Evolutionary conservation across 2,329 filamentous ascomycete genomes (phyloP).

Genomic region (Monilinia fructigena): DNA sequence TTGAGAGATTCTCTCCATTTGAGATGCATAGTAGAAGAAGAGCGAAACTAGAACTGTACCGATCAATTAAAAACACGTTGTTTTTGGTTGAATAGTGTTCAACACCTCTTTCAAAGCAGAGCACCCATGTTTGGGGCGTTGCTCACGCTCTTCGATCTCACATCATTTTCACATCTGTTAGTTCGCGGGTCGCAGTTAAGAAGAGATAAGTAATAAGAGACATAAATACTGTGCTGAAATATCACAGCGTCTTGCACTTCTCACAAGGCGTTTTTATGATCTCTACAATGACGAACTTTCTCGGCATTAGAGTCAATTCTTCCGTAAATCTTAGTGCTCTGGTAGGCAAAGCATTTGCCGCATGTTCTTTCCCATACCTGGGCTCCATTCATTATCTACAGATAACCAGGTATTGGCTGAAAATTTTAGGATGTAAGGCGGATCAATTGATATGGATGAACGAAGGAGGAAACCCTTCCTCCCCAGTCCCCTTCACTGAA

Average conservation of each 20-base stretch:
- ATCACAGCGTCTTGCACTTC: not conserved
- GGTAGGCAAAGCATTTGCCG: constrained; percentile 3
- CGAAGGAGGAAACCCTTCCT: not conserved
- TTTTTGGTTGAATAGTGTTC: not conserved
- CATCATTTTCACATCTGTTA: not conserved
- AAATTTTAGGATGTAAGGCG: not conserved
- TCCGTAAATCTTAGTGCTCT: not conserved
- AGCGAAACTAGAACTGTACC: not conserved
- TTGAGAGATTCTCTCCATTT: not conserved
- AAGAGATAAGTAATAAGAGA: not conserved
- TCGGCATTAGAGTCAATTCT: not conserved
- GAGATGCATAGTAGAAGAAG: not conserved
- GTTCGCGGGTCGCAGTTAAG: not conserved
- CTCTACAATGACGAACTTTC: not conserved
- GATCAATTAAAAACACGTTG: not conserved
- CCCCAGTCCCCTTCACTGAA: not conserved
- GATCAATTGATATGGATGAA: not conserved
- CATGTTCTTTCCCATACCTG: not conserved
- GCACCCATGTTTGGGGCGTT: not conserved
- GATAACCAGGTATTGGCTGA: not conserved
- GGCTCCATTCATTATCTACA: not conserved
- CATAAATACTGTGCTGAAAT: not conserved
- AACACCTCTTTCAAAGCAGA: not conserved
- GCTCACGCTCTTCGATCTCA: not conserved
- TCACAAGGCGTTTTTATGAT: not conserved